These are phyloP conservation scores for Alternaria longipes DNA, from an alignment of 2,329 filamentous ascomycete genomes.

Conservation along the genomic window DNA sequence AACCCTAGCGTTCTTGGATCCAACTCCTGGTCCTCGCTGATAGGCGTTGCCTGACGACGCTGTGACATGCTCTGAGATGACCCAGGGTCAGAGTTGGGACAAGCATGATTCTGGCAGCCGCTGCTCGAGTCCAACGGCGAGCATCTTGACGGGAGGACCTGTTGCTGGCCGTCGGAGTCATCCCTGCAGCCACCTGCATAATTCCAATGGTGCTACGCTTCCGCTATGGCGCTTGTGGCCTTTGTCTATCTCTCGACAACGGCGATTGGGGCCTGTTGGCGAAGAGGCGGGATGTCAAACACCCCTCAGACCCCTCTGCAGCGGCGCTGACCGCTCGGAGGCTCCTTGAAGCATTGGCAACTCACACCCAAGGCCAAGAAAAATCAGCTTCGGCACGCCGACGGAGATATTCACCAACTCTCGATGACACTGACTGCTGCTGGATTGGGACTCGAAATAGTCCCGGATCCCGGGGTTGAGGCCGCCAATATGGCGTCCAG, in stretches of 20 bases:
- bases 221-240: slow-evolving; percentile 20
- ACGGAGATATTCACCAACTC: background rate
- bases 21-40: slow-evolving; percentile 14
- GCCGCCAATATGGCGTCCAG: background rate
- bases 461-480: slow-evolving; percentile 15
- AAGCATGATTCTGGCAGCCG: background rate
- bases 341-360: slow-evolving; percentile 13
- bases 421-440: slow-evolving; percentile 7
- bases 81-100: background rate
- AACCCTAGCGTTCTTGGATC: slow-evolving; percentile 22
- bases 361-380: background rate
- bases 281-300: slow-evolving; percentile 15
- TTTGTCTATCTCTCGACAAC: slow-evolving; percentile 16
- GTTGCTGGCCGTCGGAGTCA: slow-evolving; percentile 7
- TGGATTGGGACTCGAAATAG: background rate
- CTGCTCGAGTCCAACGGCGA: slow-evolving; percentile 1
- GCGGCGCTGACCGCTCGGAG: slow-evolving; percentile 17
- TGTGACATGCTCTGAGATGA: slow-evolving; percentile 4
- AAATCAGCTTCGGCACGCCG: slow-evolving; percentile 14
- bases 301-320: slow-evolving; percentile 4
- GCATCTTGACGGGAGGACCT: background rate
- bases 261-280: slow-evolving; percentile 14
- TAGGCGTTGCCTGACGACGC: slow-evolving; percentile 18
- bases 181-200: slow-evolving; percentile 24
- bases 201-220: slow-evolving; percentile 13